phyloP scores from a whole-genome alignment of 129 eudicot species.

The Flaveria bidentis region DNA sequence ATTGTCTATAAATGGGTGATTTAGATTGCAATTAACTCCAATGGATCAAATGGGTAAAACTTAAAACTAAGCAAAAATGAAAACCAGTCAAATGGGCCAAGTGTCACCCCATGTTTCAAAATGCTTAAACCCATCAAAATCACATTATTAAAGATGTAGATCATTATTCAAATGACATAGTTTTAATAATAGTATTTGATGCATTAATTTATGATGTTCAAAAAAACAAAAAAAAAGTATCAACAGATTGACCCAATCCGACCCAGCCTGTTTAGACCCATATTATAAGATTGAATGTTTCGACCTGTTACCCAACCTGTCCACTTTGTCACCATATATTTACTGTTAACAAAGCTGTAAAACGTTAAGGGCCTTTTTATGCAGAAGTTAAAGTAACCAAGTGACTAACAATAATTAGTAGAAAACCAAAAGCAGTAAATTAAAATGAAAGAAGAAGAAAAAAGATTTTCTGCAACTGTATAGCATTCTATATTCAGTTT shows the following conservation, averaged over 20 bases:
- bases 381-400: background rate
- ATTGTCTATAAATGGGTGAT: too few species aligned
- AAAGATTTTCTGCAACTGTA: background rate
- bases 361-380: background rate
- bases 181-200: background rate
- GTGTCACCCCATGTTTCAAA: background rate
- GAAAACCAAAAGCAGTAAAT: background rate
- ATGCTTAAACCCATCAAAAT: background rate
- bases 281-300: background rate
- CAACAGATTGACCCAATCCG: background rate
- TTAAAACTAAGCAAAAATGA: background rate
- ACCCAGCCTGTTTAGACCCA: background rate
- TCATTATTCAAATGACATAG: background rate
- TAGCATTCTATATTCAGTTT: background rate
- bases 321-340: background rate
- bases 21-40: background rate
- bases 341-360: background rate
- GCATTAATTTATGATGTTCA: background rate
- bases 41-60: background rate
- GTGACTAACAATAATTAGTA: constrained; percentile 2
- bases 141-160: background rate
- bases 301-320: background rate
- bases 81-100: background rate
- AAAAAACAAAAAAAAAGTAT: background rate
- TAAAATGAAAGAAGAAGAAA: background rate